A percentile compares a stretch with the other conserved stretches of the same genome.
Evolutionary conservation across 2,329 filamentous ascomycete species (phyloP).

Genomic region (Alternaria consortialis): DNA sequence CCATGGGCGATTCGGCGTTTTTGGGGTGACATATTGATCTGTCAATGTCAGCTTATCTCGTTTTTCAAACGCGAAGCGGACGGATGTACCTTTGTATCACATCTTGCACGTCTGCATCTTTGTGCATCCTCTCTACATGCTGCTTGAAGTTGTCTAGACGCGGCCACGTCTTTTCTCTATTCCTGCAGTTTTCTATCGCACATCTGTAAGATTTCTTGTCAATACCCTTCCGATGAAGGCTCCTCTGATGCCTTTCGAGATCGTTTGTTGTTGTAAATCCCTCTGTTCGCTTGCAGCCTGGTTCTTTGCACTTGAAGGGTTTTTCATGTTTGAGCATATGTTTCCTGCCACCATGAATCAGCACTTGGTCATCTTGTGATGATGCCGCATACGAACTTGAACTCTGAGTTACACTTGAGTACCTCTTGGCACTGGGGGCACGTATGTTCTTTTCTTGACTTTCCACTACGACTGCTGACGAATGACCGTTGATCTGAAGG

Average conservation of each 20-base stretch:
- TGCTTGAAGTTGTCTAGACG: constrained; percentile 86
- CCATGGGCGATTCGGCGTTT: constrained; percentile 9
- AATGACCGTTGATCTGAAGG: constrained; percentile 37
- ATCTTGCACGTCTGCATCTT: constrained; percentile 53
- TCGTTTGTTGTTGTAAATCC: constrained; percentile 86
- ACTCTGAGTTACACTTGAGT: constrained; percentile 49
- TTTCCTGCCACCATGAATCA: constrained; percentile 66
- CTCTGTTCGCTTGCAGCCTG: constrained; percentile 64
- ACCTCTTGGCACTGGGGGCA: constrained; percentile 36
- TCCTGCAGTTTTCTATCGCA: constrained; percentile 63
- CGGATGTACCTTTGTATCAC: constrained; percentile 58
- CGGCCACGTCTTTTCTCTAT: constrained; percentile 76
- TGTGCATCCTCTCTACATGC: constrained; percentile 77
- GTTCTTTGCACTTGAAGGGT: constrained; percentile 68
- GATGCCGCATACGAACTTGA: constrained; percentile 42
- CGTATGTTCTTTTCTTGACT: constrained; percentile 20
- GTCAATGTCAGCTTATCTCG: constrained; percentile 21
- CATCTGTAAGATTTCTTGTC: constrained; percentile 65
- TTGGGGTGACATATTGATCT: constrained; percentile 36
- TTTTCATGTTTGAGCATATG: constrained; percentile 76
- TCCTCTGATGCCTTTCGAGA: constrained; percentile 78
- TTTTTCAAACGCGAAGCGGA: not conserved
- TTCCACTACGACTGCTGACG: constrained; percentile 37
- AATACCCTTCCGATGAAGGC: constrained; percentile 68
- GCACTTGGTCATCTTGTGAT: not conserved